phyloP scores from a whole-genome alignment of 257 asterid genomes.

The Henckelia pumila region DNA sequence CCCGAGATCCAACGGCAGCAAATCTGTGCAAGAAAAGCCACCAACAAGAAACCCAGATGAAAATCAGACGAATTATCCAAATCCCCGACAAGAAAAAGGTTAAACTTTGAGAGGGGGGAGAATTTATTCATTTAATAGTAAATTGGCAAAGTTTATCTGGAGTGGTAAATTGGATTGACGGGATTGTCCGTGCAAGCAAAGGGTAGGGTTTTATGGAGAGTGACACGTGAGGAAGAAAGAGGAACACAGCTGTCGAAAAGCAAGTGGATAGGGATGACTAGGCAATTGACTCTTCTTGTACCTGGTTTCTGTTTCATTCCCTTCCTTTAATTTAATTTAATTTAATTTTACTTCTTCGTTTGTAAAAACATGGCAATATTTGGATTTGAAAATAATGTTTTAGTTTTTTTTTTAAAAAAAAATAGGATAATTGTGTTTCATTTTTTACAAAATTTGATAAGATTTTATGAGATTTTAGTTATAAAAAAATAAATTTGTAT shows the following conservation, averaged over 20 bases:
- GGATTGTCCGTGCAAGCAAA: slow-evolving; percentile 17
- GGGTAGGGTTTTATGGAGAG: slow-evolving; percentile 30
- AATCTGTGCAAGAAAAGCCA: slow-evolving; percentile 13
- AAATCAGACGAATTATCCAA: neutral
- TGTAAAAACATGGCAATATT: neutral
- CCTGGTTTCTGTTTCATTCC: too few relatives aligned
- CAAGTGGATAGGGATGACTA: slow-evolving; percentile 49
- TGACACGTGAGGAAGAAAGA: slow-evolving; percentile 53
- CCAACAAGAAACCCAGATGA: too few relatives aligned
- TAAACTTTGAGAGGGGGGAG: too few relatives aligned
- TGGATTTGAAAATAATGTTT: too few relatives aligned
- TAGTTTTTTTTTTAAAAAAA: too few relatives aligned
- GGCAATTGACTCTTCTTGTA: slow-evolving; percentile 29
- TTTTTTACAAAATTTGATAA: too few relatives aligned
- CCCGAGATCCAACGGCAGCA: slow-evolving; percentile 28
- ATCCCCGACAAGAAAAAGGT: neutral
- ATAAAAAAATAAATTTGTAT: too few relatives aligned
- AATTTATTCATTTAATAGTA: slow-evolving; percentile 1
- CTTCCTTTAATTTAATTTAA: too few relatives aligned
- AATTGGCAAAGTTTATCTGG: neutral
- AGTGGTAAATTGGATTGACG: neutral
- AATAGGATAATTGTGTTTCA: too few relatives aligned
- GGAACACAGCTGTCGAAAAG: slow-evolving; percentile 42
- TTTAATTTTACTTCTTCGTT: too few relatives aligned
- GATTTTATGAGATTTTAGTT: too few relatives aligned